phyloP scores from a whole-genome alignment of 257 asterid genomes.

The Solanum acaule region DNA sequence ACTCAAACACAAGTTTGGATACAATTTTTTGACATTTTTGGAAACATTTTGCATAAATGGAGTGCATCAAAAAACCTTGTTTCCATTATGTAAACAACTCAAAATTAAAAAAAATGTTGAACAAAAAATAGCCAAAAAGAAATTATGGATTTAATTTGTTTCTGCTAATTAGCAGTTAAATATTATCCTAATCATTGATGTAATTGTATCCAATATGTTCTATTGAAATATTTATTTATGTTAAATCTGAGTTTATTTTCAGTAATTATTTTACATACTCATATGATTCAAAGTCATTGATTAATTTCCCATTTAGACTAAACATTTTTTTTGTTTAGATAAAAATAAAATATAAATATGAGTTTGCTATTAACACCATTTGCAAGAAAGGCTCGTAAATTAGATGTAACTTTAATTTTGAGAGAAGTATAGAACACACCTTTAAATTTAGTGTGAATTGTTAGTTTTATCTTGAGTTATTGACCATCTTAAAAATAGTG shows the following conservation, averaged over 20 bases:
- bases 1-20: conserved; percentile 17
- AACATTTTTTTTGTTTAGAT: background rate
- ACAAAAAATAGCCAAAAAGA: background rate
- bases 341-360: background rate
- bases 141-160: background rate
- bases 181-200: background rate
- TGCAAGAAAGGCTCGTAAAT: background rate
- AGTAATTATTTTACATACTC: background rate
- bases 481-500: too few species aligned
- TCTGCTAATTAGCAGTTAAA: background rate
- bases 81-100: background rate
- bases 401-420: too few species aligned
- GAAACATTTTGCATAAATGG: conserved; percentile 27
- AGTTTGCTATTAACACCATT: background rate
- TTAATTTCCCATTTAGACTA: background rate
- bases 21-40: conserved; percentile 29
- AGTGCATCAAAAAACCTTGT: background rate
- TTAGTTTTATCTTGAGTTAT: too few species aligned
- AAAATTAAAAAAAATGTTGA: background rate
- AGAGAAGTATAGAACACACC: accelerated
- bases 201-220: background rate
- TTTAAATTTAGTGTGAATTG: accelerated
- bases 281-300: background rate
- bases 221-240: background rate
- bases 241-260: background rate